These are phyloP conservation scores for Chamaecyparis obtusa DNA, from an alignment of 75 land plant species.

Conservation along the genomic window DNA sequence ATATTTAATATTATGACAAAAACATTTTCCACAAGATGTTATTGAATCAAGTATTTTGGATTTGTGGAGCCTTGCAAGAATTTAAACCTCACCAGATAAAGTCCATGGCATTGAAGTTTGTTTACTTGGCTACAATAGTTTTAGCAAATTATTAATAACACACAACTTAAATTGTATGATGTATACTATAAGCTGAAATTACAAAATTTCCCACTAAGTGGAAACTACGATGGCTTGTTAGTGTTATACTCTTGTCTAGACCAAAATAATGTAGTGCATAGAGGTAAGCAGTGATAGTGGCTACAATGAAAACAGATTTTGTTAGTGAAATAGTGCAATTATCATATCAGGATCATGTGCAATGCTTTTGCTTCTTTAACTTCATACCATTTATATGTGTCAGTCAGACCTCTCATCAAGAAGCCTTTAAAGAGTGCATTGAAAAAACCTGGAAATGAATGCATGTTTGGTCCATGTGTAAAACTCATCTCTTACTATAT, in stretches of 20 bases:
- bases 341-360: not conserved
- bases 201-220: not conserved
- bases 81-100: not conserved
- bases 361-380: not conserved
- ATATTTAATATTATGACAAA: not conserved
- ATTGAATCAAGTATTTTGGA: not conserved
- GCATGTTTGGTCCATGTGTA: not conserved
- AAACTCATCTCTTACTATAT: not conserved
- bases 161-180: not conserved
- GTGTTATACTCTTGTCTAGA: not conserved
- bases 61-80: not conserved
- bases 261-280: no score
- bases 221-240: not conserved
- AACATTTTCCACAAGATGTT: not conserved
- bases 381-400: not conserved
- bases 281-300: not conserved
- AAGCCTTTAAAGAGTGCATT: not conserved
- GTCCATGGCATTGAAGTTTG: not conserved
- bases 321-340: not conserved
- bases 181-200: not conserved
- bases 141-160: not conserved
- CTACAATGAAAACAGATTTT: not conserved
- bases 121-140: not conserved
- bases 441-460: not conserved
- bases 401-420: not conserved